A percentile compares a stretch with the other conserved stretches of the same genome.
phyloP scores from a whole-genome alignment of 2,329 filamentous ascomycete genomes.

The Beauveria scarabaeidicola region DNA sequence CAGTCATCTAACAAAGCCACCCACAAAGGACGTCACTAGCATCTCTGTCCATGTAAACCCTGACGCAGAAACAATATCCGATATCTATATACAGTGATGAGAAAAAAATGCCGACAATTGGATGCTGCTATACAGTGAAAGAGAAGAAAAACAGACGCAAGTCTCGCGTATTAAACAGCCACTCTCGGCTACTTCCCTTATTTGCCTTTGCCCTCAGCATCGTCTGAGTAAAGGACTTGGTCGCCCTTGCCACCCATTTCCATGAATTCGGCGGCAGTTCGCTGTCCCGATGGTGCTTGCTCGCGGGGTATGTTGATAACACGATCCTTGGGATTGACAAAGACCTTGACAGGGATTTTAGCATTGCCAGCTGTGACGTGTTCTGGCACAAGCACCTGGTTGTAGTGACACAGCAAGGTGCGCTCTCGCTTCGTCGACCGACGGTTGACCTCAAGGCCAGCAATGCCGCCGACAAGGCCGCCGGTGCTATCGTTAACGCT shows the following conservation, averaged over 20 bases:
- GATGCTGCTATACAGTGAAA: constrained; percentile 2
- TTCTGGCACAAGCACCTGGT: constrained; percentile 54
- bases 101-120: background rate
- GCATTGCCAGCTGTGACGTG: constrained; percentile 47
- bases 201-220: constrained; percentile 28
- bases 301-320: constrained; percentile 43
- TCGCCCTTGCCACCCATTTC: constrained; percentile 82
- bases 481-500: constrained; percentile 80
- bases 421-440: constrained; percentile 74
- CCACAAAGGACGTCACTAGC: background rate
- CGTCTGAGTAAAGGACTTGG: constrained; percentile 63
- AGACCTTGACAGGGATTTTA: constrained; percentile 61
- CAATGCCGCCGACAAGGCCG: constrained; percentile 80
- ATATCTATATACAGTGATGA: constrained; percentile 8
- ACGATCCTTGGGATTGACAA: constrained; percentile 55
- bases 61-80: background rate
- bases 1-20: background rate
- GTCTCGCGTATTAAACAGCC: background rate
- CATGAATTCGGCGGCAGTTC: constrained; percentile 69
- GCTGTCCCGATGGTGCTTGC: constrained; percentile 55
- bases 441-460: constrained; percentile 71
- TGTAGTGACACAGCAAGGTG: constrained; percentile 74
- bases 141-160: background rate
- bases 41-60: background rate
- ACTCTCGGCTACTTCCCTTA: constrained; percentile 7